Evolutionary conservation across 768 basidiomycete genomes (phyloP).

Genomic region (Coprinopsis sp.): DNA sequence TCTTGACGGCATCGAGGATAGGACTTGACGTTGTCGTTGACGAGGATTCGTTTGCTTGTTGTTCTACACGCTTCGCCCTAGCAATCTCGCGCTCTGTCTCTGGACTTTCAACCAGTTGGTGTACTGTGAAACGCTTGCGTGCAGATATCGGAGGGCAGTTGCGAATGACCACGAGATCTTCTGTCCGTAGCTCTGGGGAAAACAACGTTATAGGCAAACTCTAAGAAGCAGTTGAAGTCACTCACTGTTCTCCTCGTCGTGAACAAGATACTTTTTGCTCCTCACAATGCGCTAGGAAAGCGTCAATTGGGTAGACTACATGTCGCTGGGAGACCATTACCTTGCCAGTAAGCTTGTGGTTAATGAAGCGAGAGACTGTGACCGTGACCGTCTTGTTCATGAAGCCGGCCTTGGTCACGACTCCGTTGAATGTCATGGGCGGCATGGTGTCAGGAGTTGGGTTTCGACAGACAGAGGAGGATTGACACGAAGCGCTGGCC

Average conservation of each 20-base stretch:
- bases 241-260: slow-evolving; percentile 71
- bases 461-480: background rate
- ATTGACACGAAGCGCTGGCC: background rate
- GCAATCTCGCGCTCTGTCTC: slow-evolving; percentile 51
- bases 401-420: slow-evolving; percentile 75
- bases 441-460: slow-evolving; percentile 61
- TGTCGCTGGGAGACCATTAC: slow-evolving; percentile 34
- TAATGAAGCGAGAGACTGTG: slow-evolving; percentile 67
- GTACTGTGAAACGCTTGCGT: slow-evolving; percentile 69
- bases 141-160: slow-evolving; percentile 81
- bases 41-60: slow-evolving; percentile 9
- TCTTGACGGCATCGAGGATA: slow-evolving; percentile 11
- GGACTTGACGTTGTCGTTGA: slow-evolving; percentile 12
- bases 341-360: slow-evolving; percentile 75
- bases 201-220: slow-evolving; percentile 6
- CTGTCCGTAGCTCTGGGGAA: slow-evolving; percentile 51
- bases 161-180: slow-evolving; percentile 72
- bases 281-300: slow-evolving; percentile 59
- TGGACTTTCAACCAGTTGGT: slow-evolving; percentile 64
- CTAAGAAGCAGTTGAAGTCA: slow-evolving; percentile 6
- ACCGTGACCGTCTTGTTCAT: slow-evolving; percentile 88
- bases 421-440: slow-evolving; percentile 69
- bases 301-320: background rate
- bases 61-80: slow-evolving; percentile 19
- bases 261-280: slow-evolving; percentile 74